Percentiles rank a stretch among this genome's conserved stretches.
Evolutionary conservation across 2,329 filamentous ascomycete genomes (phyloP).

Genomic region (Dothistroma pini): DNA sequence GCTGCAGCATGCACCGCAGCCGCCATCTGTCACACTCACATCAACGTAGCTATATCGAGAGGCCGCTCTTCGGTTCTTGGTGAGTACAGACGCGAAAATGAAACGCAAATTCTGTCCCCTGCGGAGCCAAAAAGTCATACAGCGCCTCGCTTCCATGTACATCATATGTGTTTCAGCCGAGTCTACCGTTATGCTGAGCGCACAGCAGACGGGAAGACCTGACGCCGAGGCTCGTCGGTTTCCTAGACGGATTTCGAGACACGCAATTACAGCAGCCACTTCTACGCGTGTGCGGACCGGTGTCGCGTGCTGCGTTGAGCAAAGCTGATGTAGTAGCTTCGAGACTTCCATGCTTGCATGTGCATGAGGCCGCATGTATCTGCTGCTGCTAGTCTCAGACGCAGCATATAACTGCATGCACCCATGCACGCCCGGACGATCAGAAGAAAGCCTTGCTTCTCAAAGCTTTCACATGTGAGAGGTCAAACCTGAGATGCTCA

Average conservation of each 20-base stretch:
- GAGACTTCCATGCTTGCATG: slow-evolving; percentile 8
- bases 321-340: slow-evolving; percentile 15
- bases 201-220: slow-evolving; percentile 7
- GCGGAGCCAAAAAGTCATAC: slow-evolving; percentile 20
- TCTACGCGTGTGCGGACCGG: slow-evolving; percentile 18
- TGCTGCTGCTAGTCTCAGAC: slow-evolving; percentile 11
- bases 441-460: slow-evolving; percentile 13
- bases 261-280: slow-evolving; percentile 18
- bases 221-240: slow-evolving; percentile 6
- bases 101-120: slow-evolving; percentile 21
- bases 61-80: slow-evolving; percentile 16
- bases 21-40: slow-evolving; percentile 20
- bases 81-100: slow-evolving; percentile 19
- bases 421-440: slow-evolving; percentile 4
- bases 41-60: slow-evolving; percentile 11
- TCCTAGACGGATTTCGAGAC: slow-evolving; percentile 7
- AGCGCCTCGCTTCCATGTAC: slow-evolving; percentile 13
- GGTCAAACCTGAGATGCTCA: slow-evolving; percentile 5
- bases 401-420: slow-evolving; percentile 14
- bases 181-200: slow-evolving; percentile 19
- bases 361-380: slow-evolving; percentile 13
- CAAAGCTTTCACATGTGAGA: slow-evolving; percentile 11
- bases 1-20: slow-evolving; percentile 20
- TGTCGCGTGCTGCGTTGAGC: slow-evolving; percentile 18
- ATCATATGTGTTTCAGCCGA: slow-evolving; percentile 1